These are phyloP conservation scores for Volutella citrinella DNA, from an alignment of 2,329 filamentous ascomycete species.

Conservation along the genomic window DNA sequence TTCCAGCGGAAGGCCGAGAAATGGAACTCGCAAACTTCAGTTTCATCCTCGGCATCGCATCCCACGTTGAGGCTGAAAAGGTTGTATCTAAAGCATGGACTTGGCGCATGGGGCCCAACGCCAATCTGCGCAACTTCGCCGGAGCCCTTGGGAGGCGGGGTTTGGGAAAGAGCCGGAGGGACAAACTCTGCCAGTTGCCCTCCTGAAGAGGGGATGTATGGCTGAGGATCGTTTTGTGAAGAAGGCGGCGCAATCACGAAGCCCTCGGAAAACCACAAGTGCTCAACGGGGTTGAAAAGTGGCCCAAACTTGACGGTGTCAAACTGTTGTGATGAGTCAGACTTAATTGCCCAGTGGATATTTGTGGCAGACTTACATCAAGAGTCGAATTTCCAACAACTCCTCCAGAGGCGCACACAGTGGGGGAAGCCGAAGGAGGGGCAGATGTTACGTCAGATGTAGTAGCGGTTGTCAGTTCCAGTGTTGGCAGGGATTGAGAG, in stretches of 20 bases:
- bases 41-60: slow-evolving; percentile 33
- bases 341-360: too few species aligned
- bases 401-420: slow-evolving; percentile 27
- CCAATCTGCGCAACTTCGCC: slow-evolving; percentile 38
- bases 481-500: too few species aligned
- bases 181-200: slow-evolving; percentile 39
- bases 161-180: slow-evolving; percentile 31
- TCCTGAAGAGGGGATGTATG: slow-evolving; percentile 37
- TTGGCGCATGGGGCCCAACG: slow-evolving; percentile 35
- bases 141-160: slow-evolving; percentile 20
- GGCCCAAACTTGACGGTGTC: slow-evolving; percentile 34
- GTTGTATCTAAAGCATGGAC: slow-evolving; percentile 38
- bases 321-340: too few species aligned
- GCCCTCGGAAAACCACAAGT: slow-evolving; percentile 41
- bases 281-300: slow-evolving; percentile 37
- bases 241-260: slow-evolving; percentile 37
- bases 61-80: slow-evolving; percentile 38
- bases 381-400: slow-evolving; percentile 37
- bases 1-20: slow-evolving; percentile 40
- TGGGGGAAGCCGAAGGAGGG: slow-evolving; percentile 15
- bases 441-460: too few species aligned
- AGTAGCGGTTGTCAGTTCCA: too few species aligned
- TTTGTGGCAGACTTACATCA: slow-evolving; percentile 35
- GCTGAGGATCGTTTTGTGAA: slow-evolving; percentile 27
- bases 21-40: slow-evolving; percentile 40